A percentile compares a stretch with the other conserved stretches of the same genome.
phyloP scores from a whole-genome alignment of 768 basidiomycete genomes.

The Boletus vermiculosoides region DNA sequence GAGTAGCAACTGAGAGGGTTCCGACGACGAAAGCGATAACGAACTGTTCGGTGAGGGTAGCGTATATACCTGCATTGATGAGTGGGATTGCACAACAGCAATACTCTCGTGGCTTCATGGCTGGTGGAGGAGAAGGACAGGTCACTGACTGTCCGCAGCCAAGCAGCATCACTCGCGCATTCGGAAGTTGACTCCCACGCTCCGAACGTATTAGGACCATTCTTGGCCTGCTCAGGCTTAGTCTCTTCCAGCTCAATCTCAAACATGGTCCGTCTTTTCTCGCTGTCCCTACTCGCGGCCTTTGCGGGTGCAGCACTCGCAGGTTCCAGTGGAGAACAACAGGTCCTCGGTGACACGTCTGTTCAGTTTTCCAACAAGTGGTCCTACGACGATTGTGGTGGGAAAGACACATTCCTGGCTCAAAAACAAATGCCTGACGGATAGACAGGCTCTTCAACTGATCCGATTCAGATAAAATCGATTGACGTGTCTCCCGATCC shows the following conservation, averaged over 20 bases:
- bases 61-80: constrained; percentile 87
- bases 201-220: constrained; percentile 12
- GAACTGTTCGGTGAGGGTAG: constrained; percentile 75
- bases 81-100: constrained; percentile 93
- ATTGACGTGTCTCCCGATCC: constrained; percentile 82
- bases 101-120: constrained; percentile 79
- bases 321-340: constrained; percentile 27
- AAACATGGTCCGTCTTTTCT: constrained; percentile 31
- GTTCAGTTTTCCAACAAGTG: constrained; percentile 48
- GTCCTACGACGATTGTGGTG: constrained; percentile 76
- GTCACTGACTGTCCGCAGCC: neutral
- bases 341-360: constrained; percentile 28
- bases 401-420: constrained; percentile 28
- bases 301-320: constrained; percentile 29
- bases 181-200: constrained; percentile 24
- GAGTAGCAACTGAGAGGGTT: constrained; percentile 72
- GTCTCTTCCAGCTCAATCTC: constrained; percentile 8
- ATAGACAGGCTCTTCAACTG: constrained; percentile 41
- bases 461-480: constrained; percentile 63
- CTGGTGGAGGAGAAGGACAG: neutral
- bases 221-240: constrained; percentile 24
- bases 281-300: constrained; percentile 30
- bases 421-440: constrained; percentile 3
- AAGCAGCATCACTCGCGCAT: neutral
- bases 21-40: constrained; percentile 64